These are phyloP conservation scores for Myxozyma neglecta DNA, from an alignment of 805 yeast species.

Conservation along the genomic window DNA sequence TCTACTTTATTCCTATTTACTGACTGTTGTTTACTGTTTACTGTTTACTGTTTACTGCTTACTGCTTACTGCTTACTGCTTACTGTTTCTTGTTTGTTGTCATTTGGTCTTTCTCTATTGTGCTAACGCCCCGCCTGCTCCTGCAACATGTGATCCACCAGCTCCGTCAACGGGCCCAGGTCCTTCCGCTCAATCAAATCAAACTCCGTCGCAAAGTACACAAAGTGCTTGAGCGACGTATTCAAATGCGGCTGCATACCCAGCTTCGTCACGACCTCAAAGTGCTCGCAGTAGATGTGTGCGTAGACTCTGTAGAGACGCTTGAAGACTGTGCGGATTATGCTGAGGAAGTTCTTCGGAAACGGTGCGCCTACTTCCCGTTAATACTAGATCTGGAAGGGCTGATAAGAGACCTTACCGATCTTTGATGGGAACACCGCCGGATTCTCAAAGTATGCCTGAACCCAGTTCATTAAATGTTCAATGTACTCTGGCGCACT, in stretches of 20 bases:
- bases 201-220: conserved; percentile 82
- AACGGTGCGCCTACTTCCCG: conserved; percentile 59
- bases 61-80: too few relatives aligned
- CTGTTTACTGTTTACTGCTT: too few relatives aligned
- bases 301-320: conserved; percentile 93
- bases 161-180: conserved; percentile 86
- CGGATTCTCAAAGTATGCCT: conserved; percentile 87
- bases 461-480: conserved; percentile 91
- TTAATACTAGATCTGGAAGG: neutral
- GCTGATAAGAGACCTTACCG: conserved; percentile 44
- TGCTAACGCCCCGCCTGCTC: neutral
- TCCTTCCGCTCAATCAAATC: conserved; percentile 73
- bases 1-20: too few relatives aligned
- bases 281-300: conserved; percentile 96
- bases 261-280: conserved; percentile 88
- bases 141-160: conserved; percentile 66
- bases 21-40: too few relatives aligned
- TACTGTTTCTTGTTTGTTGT: too few relatives aligned
- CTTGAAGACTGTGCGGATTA: conserved; percentile 84
- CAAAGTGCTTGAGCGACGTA: conserved; percentile 92
- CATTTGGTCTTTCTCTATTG: too few relatives aligned
- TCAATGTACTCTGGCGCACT: conserved; percentile 96
- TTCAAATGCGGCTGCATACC: conserved; percentile 91
- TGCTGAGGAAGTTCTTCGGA: conserved; percentile 75
- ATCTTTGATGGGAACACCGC: conserved; percentile 83